These are phyloP conservation scores for Hypoxylon sp. DNA, from an alignment of 2,329 filamentous ascomycete species.

Conservation along the genomic window DNA sequence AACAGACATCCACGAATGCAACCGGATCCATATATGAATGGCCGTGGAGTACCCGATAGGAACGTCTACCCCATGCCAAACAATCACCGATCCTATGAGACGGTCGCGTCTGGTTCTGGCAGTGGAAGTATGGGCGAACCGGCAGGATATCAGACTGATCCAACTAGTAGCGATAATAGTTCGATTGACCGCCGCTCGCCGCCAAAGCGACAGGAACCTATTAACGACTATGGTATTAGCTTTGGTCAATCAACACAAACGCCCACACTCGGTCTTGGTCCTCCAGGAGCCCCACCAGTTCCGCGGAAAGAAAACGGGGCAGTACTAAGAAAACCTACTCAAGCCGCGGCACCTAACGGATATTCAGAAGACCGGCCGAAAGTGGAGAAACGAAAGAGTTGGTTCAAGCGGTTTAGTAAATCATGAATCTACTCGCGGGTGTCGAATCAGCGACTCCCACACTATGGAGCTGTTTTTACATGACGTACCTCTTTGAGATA, in stretches of 20 bases:
- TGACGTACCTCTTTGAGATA: conserved; percentile 40
- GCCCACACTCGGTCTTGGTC: conserved; percentile 55
- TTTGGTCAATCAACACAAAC: conserved; percentile 64
- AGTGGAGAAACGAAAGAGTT: conserved; percentile 86
- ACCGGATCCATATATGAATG: conserved; percentile 63
- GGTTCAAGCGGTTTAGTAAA: conserved; percentile 89
- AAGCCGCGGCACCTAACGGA: conserved; percentile 41
- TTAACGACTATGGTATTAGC: conserved; percentile 76
- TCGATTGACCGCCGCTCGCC: conserved; percentile 82
- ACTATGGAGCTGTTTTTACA: conserved; percentile 38
- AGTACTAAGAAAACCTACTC: conserved; percentile 51
- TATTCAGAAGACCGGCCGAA: conserved; percentile 53
- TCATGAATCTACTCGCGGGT: conserved; percentile 49
- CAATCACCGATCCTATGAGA: conserved; percentile 88
- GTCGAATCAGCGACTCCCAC: conserved; percentile 26
- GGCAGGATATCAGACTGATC: conserved; percentile 86
- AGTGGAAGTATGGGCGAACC: conserved; percentile 81
- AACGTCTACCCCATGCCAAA: conserved; percentile 68
- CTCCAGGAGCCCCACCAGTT: conserved; percentile 50
- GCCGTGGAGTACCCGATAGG: conserved; percentile 58
- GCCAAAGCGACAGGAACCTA: conserved; percentile 67
- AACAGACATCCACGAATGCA: conserved; percentile 61
- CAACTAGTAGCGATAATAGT: conserved; percentile 89
- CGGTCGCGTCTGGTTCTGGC: conserved; percentile 80
- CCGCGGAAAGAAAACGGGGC: conserved; percentile 54